phyloP scores from a whole-genome alignment of 345 rosid species.

The Syzygium aqueum region DNA sequence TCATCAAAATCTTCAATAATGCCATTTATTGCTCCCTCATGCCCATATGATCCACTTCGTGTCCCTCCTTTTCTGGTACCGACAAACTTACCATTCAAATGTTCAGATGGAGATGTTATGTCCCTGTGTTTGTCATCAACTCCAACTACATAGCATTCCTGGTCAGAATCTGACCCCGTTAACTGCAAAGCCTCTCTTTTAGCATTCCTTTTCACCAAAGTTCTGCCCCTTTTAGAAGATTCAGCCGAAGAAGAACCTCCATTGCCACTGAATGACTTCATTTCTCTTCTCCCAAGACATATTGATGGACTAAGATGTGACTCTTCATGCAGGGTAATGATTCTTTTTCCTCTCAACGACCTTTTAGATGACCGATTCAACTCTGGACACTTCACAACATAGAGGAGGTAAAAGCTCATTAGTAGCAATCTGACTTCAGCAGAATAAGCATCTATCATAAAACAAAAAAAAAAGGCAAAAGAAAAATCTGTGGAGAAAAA shows the following conservation, averaged over 20 bases:
- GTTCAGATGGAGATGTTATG: neutral
- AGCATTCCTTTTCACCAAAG: slow-evolving; percentile 31
- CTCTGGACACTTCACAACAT: slow-evolving; percentile 14
- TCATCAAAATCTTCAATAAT: slow-evolving; percentile 21
- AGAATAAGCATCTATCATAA: neutral
- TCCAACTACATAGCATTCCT: slow-evolving; percentile 15
- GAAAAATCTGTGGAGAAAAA: neutral
- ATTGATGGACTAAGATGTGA: slow-evolving; percentile 1
- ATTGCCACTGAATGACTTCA: slow-evolving; percentile 7
- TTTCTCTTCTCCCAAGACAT: slow-evolving; percentile 13
- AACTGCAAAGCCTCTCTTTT: slow-evolving; percentile 16
- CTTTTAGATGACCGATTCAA: slow-evolving; percentile 20
- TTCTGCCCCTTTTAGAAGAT: slow-evolving; percentile 34
- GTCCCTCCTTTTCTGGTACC: slow-evolving; percentile 16
- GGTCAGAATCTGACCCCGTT: slow-evolving; percentile 30
- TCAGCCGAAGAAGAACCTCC: slow-evolving; percentile 18
- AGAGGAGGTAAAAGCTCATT: neutral
- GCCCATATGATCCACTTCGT: slow-evolving; percentile 9
- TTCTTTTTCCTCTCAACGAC: slow-evolving; percentile 17
- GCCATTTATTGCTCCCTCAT: slow-evolving; percentile 8
- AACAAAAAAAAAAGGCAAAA: neutral
- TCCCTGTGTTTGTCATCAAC: neutral
- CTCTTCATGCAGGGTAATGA: slow-evolving; percentile 11
- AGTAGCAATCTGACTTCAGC: neutral
- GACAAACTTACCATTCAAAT: slow-evolving; percentile 5